Percentiles rank a stretch among this genome's conserved stretches.
phyloP scores from a whole-genome alignment of 139 green algal species.

The Haematococcus lacustris region DNA sequence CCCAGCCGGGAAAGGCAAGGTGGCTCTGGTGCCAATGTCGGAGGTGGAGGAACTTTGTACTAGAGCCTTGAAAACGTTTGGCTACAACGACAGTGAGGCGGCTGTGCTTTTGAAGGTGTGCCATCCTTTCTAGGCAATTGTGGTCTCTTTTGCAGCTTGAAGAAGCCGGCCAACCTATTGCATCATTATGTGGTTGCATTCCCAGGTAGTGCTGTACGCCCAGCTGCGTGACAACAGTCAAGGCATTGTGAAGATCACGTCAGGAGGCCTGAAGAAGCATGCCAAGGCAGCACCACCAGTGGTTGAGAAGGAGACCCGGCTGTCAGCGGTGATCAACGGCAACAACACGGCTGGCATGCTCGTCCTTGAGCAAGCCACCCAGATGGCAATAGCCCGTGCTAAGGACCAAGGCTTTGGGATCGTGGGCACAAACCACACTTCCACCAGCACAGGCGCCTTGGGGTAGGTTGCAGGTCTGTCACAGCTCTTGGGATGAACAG shows the following conservation, averaged over 20 bases:
- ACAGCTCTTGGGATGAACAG: no score
- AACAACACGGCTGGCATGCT: conserved; percentile 61
- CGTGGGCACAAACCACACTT: conserved; percentile 63
- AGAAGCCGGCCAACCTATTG: neutral
- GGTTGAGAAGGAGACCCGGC: conserved; percentile 46
- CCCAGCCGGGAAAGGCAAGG: no score
- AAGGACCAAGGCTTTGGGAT: conserved; percentile 56
- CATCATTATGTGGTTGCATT: neutral
- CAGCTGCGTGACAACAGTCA: conserved; percentile 79
- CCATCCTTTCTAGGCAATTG: neutral
- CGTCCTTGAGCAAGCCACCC: conserved; percentile 44
- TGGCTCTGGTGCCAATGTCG: conserved; percentile 8
- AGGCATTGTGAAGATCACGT: conserved; percentile 73
- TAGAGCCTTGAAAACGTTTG: conserved; percentile 36
- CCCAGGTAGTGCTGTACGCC: conserved; percentile 70
- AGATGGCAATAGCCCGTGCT: conserved; percentile 51
- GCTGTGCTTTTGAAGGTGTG: conserved; percentile 38
- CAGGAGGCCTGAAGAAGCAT: conserved; percentile 44
- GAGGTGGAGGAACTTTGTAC: conserved; percentile 44
- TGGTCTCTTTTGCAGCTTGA: neutral
- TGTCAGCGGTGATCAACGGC: conserved; percentile 61
- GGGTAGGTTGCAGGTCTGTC: conserved; percentile 32
- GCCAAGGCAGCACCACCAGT: conserved; percentile 1
- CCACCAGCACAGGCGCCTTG: conserved; percentile 60
- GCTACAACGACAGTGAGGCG: conserved; percentile 37